A percentile compares a stretch with the other conserved stretches of the same genome.
phyloP scores from a whole-genome alignment of 2,329 filamentous ascomycete genomes.

The Pseudopithomyces chartarum region DNA sequence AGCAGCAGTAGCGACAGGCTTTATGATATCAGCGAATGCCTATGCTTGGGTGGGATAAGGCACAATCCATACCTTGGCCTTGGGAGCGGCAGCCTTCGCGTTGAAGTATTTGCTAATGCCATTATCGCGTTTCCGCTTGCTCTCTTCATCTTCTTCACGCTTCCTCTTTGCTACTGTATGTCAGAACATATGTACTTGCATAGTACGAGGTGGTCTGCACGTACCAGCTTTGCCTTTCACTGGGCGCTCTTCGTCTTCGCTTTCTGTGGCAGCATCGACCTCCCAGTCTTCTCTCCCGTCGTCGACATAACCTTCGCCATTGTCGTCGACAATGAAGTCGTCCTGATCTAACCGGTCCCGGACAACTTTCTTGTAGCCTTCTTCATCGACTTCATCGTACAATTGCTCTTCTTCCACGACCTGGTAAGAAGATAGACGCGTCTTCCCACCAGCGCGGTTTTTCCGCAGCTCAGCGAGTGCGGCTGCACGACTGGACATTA shows the following conservation, averaged over 20 bases:
- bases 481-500: conserved; percentile 40
- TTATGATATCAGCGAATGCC: conserved; percentile 23
- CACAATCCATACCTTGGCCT: conserved; percentile 73
- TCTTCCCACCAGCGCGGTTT: conserved; percentile 87
- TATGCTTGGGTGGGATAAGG: neutral
- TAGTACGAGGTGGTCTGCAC: neutral
- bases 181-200: conserved; percentile 37
- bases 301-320: conserved; percentile 94
- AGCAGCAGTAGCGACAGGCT: conserved; percentile 80
- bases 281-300: conserved; percentile 78
- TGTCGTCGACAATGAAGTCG: conserved; percentile 98
- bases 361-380: conserved; percentile 95
- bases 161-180: conserved; percentile 73
- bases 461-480: conserved; percentile 76
- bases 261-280: conserved; percentile 71
- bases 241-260: conserved; percentile 73
- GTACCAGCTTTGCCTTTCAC: conserved; percentile 63
- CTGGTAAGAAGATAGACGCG: conserved; percentile 84
- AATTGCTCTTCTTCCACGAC: conserved; percentile 82
- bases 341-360: conserved; percentile 87
- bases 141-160: conserved; percentile 83
- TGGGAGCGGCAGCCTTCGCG: conserved; percentile 70
- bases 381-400: conserved; percentile 96
- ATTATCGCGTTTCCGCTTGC: conserved; percentile 84
- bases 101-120: conserved; percentile 96